Conservation (phyloP, 2,329 filamentous ascomycete genomes). For the Rutstroemia sp. region DNA sequence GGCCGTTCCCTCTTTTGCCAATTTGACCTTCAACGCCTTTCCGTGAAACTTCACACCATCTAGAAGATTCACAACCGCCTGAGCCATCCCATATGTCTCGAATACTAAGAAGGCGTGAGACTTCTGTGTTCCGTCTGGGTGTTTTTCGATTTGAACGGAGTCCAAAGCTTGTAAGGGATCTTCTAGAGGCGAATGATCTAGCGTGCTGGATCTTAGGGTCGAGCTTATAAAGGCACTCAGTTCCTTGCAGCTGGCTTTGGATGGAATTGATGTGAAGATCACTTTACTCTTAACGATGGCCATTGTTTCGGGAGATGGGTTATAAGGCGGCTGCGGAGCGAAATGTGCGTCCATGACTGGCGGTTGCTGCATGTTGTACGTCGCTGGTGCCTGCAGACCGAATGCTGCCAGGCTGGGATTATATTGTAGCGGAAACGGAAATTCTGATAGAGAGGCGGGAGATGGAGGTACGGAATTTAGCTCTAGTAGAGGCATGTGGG, state of each 20-base stretch:
- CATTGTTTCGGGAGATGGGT: background rate
- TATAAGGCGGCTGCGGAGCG: background rate
- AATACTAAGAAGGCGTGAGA: conserved; percentile 19
- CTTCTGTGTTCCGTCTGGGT: conserved; percentile 9
- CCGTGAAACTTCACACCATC: background rate
- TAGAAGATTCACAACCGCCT: background rate
- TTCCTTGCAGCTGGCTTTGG: background rate
- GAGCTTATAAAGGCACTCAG: conserved; percentile 10
- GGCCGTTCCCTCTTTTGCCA: conserved; percentile 9
- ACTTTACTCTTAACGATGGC: conserved; percentile 16
- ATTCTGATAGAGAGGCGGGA: no score
- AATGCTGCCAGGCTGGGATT: background rate
- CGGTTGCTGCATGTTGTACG: no score
- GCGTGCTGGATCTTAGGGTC: background rate
- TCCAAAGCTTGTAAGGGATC: conserved; percentile 5
- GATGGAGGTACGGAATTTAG: no score
- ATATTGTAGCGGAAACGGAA: no score
- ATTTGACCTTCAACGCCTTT: background rate
- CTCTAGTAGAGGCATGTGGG: no score
- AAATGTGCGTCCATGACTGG: background rate
- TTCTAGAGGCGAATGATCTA: background rate
- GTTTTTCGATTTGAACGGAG: conserved; percentile 11
- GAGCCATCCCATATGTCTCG: conserved; percentile 10
- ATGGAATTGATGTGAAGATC: conserved; percentile 18
- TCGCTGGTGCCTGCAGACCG: background rate